Percentiles rank a stretch among this genome's conserved stretches.
These are phyloP conservation scores for Incumbomyces delicatus DNA, from an alignment of 2,329 filamentous ascomycete species.

Conservation along the genomic window DNA sequence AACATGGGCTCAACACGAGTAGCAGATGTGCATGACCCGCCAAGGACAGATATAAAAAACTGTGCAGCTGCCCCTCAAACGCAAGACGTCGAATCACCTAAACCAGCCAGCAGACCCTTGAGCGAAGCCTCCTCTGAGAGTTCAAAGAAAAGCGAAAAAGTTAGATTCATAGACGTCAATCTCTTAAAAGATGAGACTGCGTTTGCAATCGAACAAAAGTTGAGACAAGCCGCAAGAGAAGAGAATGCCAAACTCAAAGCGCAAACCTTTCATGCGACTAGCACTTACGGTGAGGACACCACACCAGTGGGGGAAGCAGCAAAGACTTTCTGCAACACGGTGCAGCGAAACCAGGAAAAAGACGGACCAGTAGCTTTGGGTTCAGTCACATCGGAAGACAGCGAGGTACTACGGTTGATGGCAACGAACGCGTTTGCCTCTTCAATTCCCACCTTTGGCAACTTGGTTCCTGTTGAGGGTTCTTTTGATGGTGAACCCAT, in stretches of 20 bases:
- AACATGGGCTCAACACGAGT: constrained; percentile 37
- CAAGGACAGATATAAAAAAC: constrained; percentile 24
- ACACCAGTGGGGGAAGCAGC: neutral
- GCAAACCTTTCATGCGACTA: constrained; percentile 7
- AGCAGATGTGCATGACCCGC: constrained; percentile 24
- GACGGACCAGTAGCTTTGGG: neutral
- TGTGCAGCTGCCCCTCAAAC: constrained; percentile 27
- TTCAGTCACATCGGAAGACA: neutral
- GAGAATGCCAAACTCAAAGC: constrained; percentile 15
- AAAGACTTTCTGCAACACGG: constrained; percentile 1
- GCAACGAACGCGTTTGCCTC: constrained; percentile 23
- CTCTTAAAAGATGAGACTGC: constrained; percentile 19
- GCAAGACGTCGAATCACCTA: constrained; percentile 22
- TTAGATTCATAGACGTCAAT: constrained; percentile 30
- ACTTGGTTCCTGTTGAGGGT: constrained; percentile 53
- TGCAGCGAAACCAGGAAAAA: neutral
- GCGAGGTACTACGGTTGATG: neutral
- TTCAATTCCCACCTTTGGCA: constrained; percentile 45
- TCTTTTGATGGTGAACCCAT: constrained; percentile 59
- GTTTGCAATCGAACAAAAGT: constrained; percentile 14
- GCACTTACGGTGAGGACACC: neutral
- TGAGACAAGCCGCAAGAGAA: constrained; percentile 16
- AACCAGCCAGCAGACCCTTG: constrained; percentile 8
- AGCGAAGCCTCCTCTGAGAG: constrained; percentile 15
- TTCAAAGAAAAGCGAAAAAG: constrained; percentile 22